A percentile compares a stretch with the other conserved stretches of the same genome.
phyloP scores from a whole-genome alignment of 2,329 filamentous ascomycete genomes.

The Ophiobolus disseminans region DNA sequence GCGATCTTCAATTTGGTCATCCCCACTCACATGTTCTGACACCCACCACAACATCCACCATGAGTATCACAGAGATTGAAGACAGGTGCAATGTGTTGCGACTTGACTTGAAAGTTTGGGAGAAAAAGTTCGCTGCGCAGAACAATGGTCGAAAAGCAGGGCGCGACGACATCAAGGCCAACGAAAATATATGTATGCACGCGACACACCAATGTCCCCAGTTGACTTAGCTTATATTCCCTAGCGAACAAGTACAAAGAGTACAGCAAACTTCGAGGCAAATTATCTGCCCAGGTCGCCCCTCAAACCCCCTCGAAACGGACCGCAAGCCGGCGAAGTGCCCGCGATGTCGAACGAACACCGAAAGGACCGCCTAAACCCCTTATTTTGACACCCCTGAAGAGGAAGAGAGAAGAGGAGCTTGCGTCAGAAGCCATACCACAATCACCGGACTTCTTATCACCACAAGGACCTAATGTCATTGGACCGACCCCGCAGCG shows the following conservation, averaged over 20 bases:
- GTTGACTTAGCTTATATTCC: constrained; percentile 16
- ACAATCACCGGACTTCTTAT: constrained; percentile 26
- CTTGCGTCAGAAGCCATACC: constrained; percentile 17
- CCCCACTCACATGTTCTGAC: constrained; percentile 18
- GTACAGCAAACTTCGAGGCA: constrained; percentile 68
- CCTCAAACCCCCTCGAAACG: constrained; percentile 45
- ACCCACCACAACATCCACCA: constrained; percentile 23
- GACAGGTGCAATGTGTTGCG: constrained; percentile 88
- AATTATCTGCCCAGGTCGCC: constrained; percentile 32
- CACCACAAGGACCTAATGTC: constrained; percentile 41
- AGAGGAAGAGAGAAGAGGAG: constrained; percentile 39
- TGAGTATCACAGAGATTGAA: constrained; percentile 38
- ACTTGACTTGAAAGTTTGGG: constrained; percentile 76
- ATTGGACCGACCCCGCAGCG: constrained; percentile 82
- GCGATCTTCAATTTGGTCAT: constrained; percentile 32
- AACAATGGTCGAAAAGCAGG: constrained; percentile 73
- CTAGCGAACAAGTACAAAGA: constrained; percentile 77
- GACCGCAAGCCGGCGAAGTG: constrained; percentile 26
- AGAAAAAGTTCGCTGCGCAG: constrained; percentile 68
- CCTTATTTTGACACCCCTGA: constrained; percentile 35
- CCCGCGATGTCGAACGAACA: constrained; percentile 31
- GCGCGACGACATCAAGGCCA: constrained; percentile 77
- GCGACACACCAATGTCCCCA: not conserved
- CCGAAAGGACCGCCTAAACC: constrained; percentile 31
- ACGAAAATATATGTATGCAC: constrained; percentile 71